phyloP scores from a whole-genome alignment of 805 yeast genomes.

The Monosporozyma servazzii region DNA sequence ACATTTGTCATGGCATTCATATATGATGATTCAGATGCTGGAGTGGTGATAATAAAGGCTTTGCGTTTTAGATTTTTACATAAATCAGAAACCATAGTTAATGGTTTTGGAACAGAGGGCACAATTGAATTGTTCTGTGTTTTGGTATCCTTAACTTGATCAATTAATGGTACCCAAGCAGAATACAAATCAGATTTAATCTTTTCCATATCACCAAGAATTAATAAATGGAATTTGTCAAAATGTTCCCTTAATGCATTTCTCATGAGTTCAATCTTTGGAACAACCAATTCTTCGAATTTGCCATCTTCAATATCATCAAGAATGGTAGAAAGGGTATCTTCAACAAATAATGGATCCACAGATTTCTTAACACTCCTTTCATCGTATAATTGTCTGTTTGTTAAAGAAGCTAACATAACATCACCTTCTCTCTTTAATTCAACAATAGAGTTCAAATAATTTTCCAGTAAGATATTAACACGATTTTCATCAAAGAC shows the following conservation, averaged over 20 bases:
- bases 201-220: conserved; percentile 57
- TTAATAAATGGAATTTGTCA: conserved; percentile 55
- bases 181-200: conserved; percentile 28
- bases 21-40: conserved; percentile 79
- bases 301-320: conserved; percentile 46
- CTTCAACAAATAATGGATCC: conserved; percentile 58
- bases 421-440: conserved; percentile 35
- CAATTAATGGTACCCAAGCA: conserved; percentile 18
- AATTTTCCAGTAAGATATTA: conserved; percentile 41
- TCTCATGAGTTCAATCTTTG: conserved; percentile 40
- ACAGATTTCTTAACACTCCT: conserved; percentile 57
- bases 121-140: background rate
- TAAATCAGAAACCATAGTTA: conserved; percentile 42
- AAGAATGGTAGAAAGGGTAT: conserved; percentile 40
- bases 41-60: conserved; percentile 60
- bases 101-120: conserved; percentile 43
- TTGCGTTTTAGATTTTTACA: conserved; percentile 43
- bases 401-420: conserved; percentile 57
- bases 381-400: conserved; percentile 42
- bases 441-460: conserved; percentile 32
- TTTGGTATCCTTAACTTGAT: conserved; percentile 3
- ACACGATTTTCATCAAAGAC: conserved; percentile 68
- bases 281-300: conserved; percentile 30
- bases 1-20: conserved; percentile 50
- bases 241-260: conserved; percentile 38